A percentile compares a stretch with the other conserved stretches of the same genome.
These are phyloP conservation scores for Ogataea philodendri DNA, from an alignment of 805 yeast genomes.

Conservation along the genomic window DNA sequence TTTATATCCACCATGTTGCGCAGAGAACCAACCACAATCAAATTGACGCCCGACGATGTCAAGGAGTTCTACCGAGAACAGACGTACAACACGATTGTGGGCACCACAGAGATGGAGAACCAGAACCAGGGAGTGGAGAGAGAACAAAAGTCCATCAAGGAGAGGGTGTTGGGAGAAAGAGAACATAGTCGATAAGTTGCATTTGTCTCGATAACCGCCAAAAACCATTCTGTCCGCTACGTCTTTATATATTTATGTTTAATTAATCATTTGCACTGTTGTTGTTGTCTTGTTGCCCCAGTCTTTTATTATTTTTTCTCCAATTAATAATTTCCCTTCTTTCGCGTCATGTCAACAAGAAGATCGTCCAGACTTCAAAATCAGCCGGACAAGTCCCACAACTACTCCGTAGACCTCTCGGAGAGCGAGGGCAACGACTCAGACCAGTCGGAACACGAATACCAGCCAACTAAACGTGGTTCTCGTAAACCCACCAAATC, in stretches of 20 bases:
- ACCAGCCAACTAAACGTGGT: slow-evolving; percentile 15
- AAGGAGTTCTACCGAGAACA: slow-evolving; percentile 33
- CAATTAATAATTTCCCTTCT: slow-evolving; percentile 1
- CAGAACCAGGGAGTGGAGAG: slow-evolving; percentile 14
- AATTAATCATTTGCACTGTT: too few species aligned
- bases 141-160: slow-evolving; percentile 17
- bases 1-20: slow-evolving; percentile 49
- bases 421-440: slow-evolving; percentile 20
- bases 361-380: slow-evolving; percentile 18
- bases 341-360: slow-evolving; percentile 16
- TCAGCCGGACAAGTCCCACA: slow-evolving; percentile 11
- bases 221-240: too few species aligned
- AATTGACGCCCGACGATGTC: slow-evolving; percentile 67
- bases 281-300: too few species aligned
- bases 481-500: slow-evolving; percentile 13
- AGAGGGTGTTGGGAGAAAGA: slow-evolving; percentile 21
- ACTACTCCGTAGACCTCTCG: slow-evolving; percentile 15
- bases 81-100: slow-evolving; percentile 23
- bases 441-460: slow-evolving; percentile 23
- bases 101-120: slow-evolving; percentile 11
- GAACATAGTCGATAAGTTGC: slow-evolving; percentile 1
- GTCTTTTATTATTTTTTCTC: not conserved
- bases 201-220: not conserved
- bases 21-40: slow-evolving; percentile 67
- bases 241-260: too few species aligned